Evolutionary conservation across 73 alveolate genomes (phyloP), one percentile per base, ranked within the genome.

Genomic region (Symbiodinium pilosum): DNA sequence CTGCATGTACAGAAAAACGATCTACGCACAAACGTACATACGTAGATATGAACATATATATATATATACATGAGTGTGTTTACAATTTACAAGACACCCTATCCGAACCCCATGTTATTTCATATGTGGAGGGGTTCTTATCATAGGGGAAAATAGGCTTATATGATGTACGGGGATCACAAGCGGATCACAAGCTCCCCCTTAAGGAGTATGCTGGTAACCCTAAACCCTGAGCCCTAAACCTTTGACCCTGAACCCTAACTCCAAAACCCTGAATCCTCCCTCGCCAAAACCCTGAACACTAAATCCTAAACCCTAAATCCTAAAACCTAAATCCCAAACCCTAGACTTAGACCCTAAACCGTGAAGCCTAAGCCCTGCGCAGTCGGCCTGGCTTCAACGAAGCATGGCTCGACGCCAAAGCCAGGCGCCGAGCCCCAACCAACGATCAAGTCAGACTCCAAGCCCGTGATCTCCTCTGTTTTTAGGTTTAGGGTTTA

Each of bases 351-450:
- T 56, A 56, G 26, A 56, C 75, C 75, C 75, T 5, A 47, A 47
- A 6, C 59, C 59, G 21, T 47, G 6, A 9, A 52, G 28, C 20
- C 69, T 52, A 9, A 9, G 28, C 69, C 14, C 38, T n/a, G n/a
- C n/a, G 39, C 26, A 21, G 83, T 68, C n/a, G 47, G 54, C 95
- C 95, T 88, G 8, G 96, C 96, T 2, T 64, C 47, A 21, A 42
- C 96, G 36, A 0, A 43, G 75, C 96, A 91, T 12, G 88, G 77
- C 30, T 34, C 87, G 40, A 91, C 87, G 56, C 87, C 96, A 30
- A 91, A 91, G n/a, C 96, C 96, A 0, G 38, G 75, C 38, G 28
- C 73, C 51, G 47, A 91, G 87, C 88, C 77, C 96, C 96, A 91
- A 40, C 96, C 96, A 32, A 91, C 96, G 38, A 91, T 69, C 39